Conservation (phyloP, 208 protist genomes). For the Acanthamoeba healyi region DNA sequence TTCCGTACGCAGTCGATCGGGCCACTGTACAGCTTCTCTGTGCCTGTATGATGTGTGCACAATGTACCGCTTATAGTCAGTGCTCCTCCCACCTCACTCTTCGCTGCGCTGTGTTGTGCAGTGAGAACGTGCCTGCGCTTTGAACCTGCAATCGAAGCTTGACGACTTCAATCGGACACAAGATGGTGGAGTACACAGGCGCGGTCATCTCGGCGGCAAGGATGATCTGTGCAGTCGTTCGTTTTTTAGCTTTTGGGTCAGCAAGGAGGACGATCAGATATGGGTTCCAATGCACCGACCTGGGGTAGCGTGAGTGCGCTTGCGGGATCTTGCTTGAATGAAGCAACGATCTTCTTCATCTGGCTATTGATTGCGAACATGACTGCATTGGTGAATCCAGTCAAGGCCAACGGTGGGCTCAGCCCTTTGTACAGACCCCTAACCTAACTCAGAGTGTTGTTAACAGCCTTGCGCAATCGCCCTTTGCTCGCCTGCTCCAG, state of each 20-base stretch:
- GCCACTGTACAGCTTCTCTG: conserved; percentile 74
- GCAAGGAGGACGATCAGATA: neutral
- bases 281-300: neutral
- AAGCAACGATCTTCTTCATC: conserved; percentile 24
- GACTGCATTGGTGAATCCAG: conserved; percentile 19
- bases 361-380: conserved; percentile 46
- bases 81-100: too few species aligned
- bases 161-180: conserved; percentile 19
- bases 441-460: too few species aligned
- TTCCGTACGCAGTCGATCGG: conserved; percentile 82
- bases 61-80: too few species aligned
- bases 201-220: conserved; percentile 16
- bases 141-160: conserved; percentile 38
- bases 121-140: neutral
- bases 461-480: too few species aligned
- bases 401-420: neutral
- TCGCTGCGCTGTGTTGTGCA: too few species aligned
- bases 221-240: neutral
- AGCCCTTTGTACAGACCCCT: conserved; percentile 39
- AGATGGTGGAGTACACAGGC: conserved; percentile 20
- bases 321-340: neutral
- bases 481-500: too few species aligned
- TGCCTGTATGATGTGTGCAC: too few species aligned
- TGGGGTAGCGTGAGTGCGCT: neutral
- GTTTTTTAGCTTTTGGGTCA: too few species aligned